Evolutionary conservation across 192 early-diverging fungal species (phyloP).

Genomic region (Fimicolochytrium jonesii): DNA sequence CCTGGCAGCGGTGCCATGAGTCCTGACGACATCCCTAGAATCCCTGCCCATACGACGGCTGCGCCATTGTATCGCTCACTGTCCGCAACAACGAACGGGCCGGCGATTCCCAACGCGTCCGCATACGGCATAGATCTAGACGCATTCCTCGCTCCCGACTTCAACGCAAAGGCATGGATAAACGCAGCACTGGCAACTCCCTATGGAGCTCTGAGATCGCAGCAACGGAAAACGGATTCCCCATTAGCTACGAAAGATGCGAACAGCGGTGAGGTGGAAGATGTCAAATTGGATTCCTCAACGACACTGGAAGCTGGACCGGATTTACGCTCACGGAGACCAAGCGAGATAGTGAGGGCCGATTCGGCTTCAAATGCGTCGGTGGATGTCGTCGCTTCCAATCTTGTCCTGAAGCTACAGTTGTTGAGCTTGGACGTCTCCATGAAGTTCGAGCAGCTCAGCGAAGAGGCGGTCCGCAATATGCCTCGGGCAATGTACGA

Average conservation of each 20-base stretch:
- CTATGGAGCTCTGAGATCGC: not conserved
- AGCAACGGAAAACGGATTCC: not conserved
- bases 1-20: too few relatives aligned
- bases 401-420: constrained; percentile 57
- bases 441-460: constrained; percentile 42
- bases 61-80: too few relatives aligned
- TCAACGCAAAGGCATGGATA: constrained; percentile 67
- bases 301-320: too few relatives aligned
- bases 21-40: too few relatives aligned
- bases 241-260: not conserved
- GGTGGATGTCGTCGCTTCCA: constrained; percentile 44
- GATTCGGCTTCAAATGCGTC: constrained; percentile 17
- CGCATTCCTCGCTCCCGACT: constrained; percentile 34
- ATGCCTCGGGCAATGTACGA: constrained; percentile 64
- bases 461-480: constrained; percentile 52
- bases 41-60: too few relatives aligned
- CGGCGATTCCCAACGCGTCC: too few relatives aligned
- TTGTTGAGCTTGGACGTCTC: constrained; percentile 54
- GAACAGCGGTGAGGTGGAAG: not conserved
- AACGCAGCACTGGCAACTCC: constrained; percentile 40
- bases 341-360: too few relatives aligned
- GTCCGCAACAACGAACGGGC: too few relatives aligned
- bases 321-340: too few relatives aligned
- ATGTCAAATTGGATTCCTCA: too few relatives aligned
- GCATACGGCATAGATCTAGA: constrained; percentile 18